Base-by-base conservation (phyloP, 2,329 filamentous ascomycete species). In the Fusarium tjaetaba region DNA sequence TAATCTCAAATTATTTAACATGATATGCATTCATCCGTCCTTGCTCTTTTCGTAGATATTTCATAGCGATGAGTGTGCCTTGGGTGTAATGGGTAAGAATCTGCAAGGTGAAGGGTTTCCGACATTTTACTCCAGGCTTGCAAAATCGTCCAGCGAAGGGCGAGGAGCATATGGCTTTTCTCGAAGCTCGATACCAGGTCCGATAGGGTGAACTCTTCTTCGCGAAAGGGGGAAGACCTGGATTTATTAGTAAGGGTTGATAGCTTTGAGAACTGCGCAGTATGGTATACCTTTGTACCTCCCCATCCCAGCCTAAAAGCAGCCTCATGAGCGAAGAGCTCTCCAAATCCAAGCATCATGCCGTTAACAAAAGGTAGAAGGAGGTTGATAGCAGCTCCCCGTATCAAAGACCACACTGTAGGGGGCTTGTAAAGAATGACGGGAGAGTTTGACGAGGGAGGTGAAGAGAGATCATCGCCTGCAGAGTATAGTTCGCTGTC, bases 321-420 rank as follows among this genome's bases (percentile, higher is more conserved):
- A 57, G 94, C 92, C 85, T 99, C 96, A 80, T 99, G 96, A 61
- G 96, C 96, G 82, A 99, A 96, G 58, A 99, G 85, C 85, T 99
- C 96, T 76, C 96, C 96, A 80, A 99, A 98, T 5, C 96, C 96
- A 79, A 99, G 85, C 96, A 99, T 99, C 87, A 99, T 89, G 52
- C 96, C 96, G 84, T 99, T 99, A 80, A 99, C 90, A 79, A 99
- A 99, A 0, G 96, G 96, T 26, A 99, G 85, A 3, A 99, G 79
- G n/a, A 99, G 86, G 82, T 99, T 99, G 84, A 99, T 99, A 11
- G 95, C 95, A 22, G 95, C 94, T 42, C 96, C 94, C 62, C 96
- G 91, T 61, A 98, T 75, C 71, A 99, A 82, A 15, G 93, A 91
- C 94, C 94, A 97, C 49, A 97, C 79, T 0, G 95, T 97, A 5